Percentiles rank a stretch among this genome's conserved stretches.
These are phyloP conservation scores for Phaseolus coccineus DNA, from an alignment of 331 rosid genomes.

Conservation along the genomic window DNA sequence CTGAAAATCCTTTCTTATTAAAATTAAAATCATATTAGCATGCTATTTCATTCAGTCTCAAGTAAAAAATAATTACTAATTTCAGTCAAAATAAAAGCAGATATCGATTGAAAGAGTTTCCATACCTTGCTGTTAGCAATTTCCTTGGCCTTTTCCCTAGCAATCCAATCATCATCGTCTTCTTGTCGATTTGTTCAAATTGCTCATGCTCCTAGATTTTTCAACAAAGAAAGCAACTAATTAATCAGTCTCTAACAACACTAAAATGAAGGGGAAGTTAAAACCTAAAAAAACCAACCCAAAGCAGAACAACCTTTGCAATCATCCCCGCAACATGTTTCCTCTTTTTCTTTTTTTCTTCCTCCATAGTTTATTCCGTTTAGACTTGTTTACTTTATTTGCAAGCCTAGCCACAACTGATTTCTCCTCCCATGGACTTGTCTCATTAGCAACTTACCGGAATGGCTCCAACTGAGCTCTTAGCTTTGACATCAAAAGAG, in stretches of 20 bases:
- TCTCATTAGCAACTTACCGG: constrained; percentile 57
- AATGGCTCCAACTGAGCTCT: constrained; percentile 75
- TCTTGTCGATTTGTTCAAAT: constrained; percentile 72
- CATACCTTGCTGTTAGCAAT: constrained; percentile 81
- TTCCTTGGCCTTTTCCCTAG: constrained; percentile 84
- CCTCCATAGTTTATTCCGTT: constrained; percentile 78
- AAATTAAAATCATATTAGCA: constrained; percentile 23
- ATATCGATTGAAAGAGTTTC: background rate
- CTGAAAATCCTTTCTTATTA: background rate
- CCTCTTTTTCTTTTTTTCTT: constrained; percentile 61
- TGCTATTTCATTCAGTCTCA: background rate
- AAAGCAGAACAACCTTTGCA: constrained; percentile 64
- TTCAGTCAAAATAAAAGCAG: background rate
- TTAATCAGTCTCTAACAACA: constrained; percentile 14
- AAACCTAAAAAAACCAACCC: background rate
- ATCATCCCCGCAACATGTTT: constrained; percentile 64
- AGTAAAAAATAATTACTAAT: background rate
- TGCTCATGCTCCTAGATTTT: constrained; percentile 59
- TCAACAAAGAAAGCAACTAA: constrained; percentile 20
- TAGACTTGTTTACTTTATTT: constrained; percentile 59
- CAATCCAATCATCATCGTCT: constrained; percentile 90
- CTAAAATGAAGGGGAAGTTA: constrained; percentile 6
- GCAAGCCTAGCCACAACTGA: constrained; percentile 61
- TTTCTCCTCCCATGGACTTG: constrained; percentile 85
- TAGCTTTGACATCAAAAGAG: constrained; percentile 62